Percentiles rank a stretch among this genome's conserved stretches.
Evolutionary conservation across 2,329 filamentous ascomycete species (phyloP).

Genomic region (Paracoccidioides brasiliensis): DNA sequence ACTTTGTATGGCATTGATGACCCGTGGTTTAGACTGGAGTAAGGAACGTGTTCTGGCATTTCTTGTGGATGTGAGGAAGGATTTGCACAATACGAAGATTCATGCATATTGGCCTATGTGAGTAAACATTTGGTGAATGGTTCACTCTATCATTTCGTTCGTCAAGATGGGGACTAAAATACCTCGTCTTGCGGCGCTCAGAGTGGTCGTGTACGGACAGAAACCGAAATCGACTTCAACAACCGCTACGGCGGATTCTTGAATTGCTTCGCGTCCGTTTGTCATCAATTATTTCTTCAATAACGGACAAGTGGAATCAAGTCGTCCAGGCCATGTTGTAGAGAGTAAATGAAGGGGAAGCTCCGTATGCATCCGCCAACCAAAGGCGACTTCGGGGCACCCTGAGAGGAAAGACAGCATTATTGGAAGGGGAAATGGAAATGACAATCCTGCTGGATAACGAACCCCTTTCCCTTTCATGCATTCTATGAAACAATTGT

Average conservation of each 20-base stretch:
- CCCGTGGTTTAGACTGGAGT: constrained; percentile 12
- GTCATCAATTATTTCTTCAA: not conserved
- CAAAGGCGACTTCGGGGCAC: too few relatives aligned
- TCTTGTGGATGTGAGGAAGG: constrained; percentile 11
- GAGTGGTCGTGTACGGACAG: constrained; percentile 1
- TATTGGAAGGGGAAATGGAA: too few relatives aligned
- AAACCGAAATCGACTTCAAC: not conserved
- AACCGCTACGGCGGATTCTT: not conserved
- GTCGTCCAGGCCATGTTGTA: too few relatives aligned
- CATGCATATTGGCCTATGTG: constrained; percentile 13
- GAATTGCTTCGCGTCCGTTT: not conserved
- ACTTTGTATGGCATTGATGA: constrained; percentile 12
- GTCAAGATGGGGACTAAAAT: not conserved
- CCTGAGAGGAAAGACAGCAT: too few relatives aligned
- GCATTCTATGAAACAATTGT: too few relatives aligned
- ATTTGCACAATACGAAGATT: constrained; percentile 12
- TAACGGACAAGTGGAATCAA: not conserved
- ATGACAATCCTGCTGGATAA: too few relatives aligned
- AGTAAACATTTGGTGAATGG: not conserved
- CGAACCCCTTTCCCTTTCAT: too few relatives aligned
- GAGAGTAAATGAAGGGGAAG: too few relatives aligned
- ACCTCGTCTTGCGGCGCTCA: not conserved
- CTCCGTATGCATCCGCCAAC: too few relatives aligned
- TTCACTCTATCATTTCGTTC: too few relatives aligned
- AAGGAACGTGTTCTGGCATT: constrained; percentile 12